Conservation (phyloP, 805 yeast species). For the Kluyveromyces dobzhanskii region DNA sequence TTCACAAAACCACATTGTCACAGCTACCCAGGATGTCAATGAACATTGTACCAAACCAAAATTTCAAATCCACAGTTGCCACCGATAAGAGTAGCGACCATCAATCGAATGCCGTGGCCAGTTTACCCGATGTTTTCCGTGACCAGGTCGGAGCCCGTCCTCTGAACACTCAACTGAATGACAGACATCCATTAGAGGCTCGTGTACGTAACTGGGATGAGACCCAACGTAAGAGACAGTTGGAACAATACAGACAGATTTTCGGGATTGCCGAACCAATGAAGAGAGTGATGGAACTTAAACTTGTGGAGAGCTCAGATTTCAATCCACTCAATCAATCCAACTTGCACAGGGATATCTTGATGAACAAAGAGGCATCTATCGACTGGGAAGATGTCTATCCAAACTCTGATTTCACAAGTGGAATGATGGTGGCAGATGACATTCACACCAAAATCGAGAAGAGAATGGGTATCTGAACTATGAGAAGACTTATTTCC, state of each 20-base stretch:
- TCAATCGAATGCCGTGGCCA: conserved; percentile 59
- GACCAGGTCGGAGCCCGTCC: conserved; percentile 52
- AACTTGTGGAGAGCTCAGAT: conserved; percentile 60
- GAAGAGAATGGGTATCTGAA: conserved; percentile 45
- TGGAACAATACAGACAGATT: conserved; percentile 72
- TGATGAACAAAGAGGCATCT: conserved; percentile 64
- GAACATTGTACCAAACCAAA: conserved; percentile 49
- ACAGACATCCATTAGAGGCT: conserved; percentile 79
- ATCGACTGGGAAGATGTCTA: conserved; percentile 95
- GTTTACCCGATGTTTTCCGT: conserved; percentile 60
- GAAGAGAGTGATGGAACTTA: conserved; percentile 81
- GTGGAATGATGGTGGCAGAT: conserved; percentile 34
- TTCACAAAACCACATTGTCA: too few relatives aligned
- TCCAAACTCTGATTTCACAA: conserved; percentile 31
- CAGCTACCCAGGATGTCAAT: conserved; percentile 11
- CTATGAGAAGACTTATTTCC: not conserved
- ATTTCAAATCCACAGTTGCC: conserved; percentile 39
- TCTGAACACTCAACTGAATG: conserved; percentile 51
- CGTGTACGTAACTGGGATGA: conserved; percentile 75
- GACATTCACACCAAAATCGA: conserved; percentile 75
- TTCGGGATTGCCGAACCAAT: conserved; percentile 95
- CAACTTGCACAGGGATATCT: conserved; percentile 63
- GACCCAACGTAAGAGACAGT: conserved; percentile 56
- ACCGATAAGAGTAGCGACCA: conserved; percentile 41
- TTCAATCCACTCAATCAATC: conserved; percentile 56